Evolutionary conservation across 306 rosid species (phyloP), one percentile per base, ranked within the genome.

Genomic region (Hippophae tibetana): DNA sequence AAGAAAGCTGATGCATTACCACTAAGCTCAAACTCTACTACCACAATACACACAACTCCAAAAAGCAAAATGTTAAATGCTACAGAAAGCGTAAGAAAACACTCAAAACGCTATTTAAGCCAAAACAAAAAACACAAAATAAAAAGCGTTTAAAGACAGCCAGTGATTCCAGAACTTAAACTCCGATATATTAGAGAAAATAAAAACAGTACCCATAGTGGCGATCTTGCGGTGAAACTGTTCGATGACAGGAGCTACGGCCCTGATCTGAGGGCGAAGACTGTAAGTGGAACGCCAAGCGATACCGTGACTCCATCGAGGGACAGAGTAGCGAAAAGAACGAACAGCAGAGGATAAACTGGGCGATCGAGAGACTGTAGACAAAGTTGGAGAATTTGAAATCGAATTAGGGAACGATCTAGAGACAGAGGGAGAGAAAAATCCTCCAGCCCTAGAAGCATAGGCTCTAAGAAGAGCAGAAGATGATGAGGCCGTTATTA

Each of bases 251-350:
- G 90, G 90, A 72, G 90, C 75, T 3, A 63, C 54, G 40, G 86
- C 81, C 68, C 87, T 83, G 90, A 86, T 81, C 87, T 86, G 90
- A 57, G 86, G 68, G 26, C 87, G 85, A 45, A 81, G 84, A 53
- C 81, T 67, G 71, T 65, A 45, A 0, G 88, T 77, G 53, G 90
- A 75, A 48, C 87, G 73, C 90, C 90, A 83, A 11, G 52, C 74
- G 56, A 81, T 68, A 47, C 82, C 76, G 74, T 83, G 95, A 56
- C 90, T 83, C 87, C 86, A 86, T 5, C 82, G 77, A 7, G 81
- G 51, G 13, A 58, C 52, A 51, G 79, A 68, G 47, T 71, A 48
- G 7, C 73, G 76, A 51, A 66, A 27, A 53, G 77, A 27, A 54
- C 76, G 72, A 1, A 58, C 47, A 7, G 82, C 54, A 48, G 81